Evolutionary conservation across 371 early-diverging fungal species (phyloP), one percentile per base, ranked within the genome.

Genomic region (Mucor lusitanicus): DNA sequence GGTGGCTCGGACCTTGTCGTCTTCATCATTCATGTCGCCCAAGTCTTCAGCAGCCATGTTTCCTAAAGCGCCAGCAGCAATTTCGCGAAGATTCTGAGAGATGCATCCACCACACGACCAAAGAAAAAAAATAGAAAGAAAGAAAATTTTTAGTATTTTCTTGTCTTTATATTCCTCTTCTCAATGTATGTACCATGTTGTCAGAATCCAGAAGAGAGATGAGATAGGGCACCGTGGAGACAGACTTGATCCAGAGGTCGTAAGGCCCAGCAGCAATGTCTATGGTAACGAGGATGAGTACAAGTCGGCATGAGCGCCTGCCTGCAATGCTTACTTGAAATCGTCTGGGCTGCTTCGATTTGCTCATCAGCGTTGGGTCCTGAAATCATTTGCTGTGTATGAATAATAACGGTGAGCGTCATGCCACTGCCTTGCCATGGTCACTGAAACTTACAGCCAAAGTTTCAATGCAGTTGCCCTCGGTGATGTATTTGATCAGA

Each of bases 1-100:
- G 0, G 73, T 74, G 37, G 85, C 80, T 50, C 92, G 85, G 23
- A 80, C 81, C 28, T 80, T 78, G 21, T 86, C 82, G 11, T 86
- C 89, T 64, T 92, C 91, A 0, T 85, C 88, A 1, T 89, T 89
- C 75, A 91, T 78, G 62, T 91, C 89, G 6, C 92, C 92, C 6
- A 92, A 63, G 21, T 91, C 90, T 85, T 91, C 92, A 0, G 86
- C 88, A 25, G 92, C 86, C 73, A 91, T 91, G 65, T 91, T 88
- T n/a, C 89, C 85, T 27, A 92, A 68, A 19, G 89, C 86, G 68
- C 84, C 74, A 32, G 78, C 76, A 21, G 77, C 79, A 28, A 77
- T 65, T 55, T 78, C 80, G 15, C 70, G 65, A 23, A 81, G 67
- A 54, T 39, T 77, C 79, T 76, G 53, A 39, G 15, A 32, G 55